A percentile compares a stretch with the other conserved stretches of the same genome.
Conservation (phyloP, 192 early-diverging fungal genomes). For the Mortierella antarctica region DNA sequence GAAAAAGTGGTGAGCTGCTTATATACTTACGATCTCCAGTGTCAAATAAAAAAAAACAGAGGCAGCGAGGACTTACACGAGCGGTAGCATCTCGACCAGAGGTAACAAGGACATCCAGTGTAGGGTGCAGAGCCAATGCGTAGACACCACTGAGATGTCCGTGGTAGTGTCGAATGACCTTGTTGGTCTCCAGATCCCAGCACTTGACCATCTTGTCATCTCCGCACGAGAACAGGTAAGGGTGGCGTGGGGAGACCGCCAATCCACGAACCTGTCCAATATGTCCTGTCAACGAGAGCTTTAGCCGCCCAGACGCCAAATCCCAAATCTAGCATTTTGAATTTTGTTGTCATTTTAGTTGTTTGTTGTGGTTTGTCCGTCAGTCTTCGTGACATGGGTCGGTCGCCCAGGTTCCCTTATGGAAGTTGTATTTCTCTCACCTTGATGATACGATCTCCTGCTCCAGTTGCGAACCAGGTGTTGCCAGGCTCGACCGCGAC, state of each 20-base stretch:
- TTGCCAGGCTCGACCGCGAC: constrained; percentile 95
- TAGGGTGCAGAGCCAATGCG: constrained; percentile 91
- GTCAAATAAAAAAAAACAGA: background rate
- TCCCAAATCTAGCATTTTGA: constrained; percentile 88
- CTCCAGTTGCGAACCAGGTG: constrained; percentile 99
- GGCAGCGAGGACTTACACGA: constrained; percentile 67
- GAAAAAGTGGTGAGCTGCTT: too few species aligned
- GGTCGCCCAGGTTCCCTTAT: background rate
- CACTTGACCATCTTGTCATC: constrained; percentile 99
- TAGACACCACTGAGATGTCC: constrained; percentile 97
- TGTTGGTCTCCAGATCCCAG: constrained; percentile 99
- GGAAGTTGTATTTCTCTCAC: constrained; percentile 41
- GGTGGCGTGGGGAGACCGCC: constrained; percentile 93
- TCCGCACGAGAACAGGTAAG: constrained; percentile 96
- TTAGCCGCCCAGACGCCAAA: constrained; percentile 95
- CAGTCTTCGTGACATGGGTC: background rate
- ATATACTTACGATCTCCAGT: too few species aligned
- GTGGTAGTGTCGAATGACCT: constrained; percentile 99
- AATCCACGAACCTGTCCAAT: constrained; percentile 95
- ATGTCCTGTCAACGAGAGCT: constrained; percentile 96
- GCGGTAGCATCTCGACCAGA: constrained; percentile 95
- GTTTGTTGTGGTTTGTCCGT: background rate
- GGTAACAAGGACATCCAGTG: constrained; percentile 93
- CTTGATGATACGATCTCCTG: constrained; percentile 97
- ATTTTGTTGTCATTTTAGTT: too few species aligned